These are phyloP conservation scores for Meyerozyma elateridarum DNA, from an alignment of 1,139 yeast genomes.

Conservation along the genomic window DNA sequence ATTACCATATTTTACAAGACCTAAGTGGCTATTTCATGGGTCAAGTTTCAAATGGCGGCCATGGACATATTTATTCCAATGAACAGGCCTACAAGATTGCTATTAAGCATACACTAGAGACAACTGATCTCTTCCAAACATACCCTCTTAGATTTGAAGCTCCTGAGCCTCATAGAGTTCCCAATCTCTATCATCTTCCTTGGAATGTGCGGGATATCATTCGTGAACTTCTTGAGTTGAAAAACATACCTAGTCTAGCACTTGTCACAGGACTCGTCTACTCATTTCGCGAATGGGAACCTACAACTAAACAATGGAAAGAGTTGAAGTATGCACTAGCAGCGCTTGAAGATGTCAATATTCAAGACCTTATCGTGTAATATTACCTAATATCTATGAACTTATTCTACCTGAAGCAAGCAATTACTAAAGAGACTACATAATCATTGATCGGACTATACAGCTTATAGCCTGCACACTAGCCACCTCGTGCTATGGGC, in stretches of 20 bases:
- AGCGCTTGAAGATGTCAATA: conserved; percentile 29
- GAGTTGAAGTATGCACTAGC: conserved; percentile 39
- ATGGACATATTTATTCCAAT: conserved; percentile 24
- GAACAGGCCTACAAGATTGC: conserved; percentile 26
- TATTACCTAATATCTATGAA: too few relatives aligned
- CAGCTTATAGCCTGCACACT: too few relatives aligned
- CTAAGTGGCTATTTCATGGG: conserved; percentile 30
- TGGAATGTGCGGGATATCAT: conserved; percentile 38
- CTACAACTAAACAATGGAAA: conserved; percentile 30
- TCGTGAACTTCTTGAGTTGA: conserved; percentile 31
- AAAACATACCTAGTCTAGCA: conserved; percentile 31
- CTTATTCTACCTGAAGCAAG: too few relatives aligned
- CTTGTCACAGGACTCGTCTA: conserved; percentile 27
- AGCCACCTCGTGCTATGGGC: too few relatives aligned
- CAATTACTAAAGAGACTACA: too few relatives aligned
- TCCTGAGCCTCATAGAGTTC: neutral
- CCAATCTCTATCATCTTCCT: conserved; percentile 27
- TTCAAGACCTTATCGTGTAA: conserved; percentile 24
- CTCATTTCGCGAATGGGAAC: conserved; percentile 39
- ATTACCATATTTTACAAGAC: conserved; percentile 29
- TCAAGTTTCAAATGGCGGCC: conserved; percentile 21
- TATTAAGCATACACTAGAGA: conserved; percentile 32
- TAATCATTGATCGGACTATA: too few relatives aligned
- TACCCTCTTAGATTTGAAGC: neutral
- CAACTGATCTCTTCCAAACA: conserved; percentile 26